These are phyloP conservation scores for Xylaria digitata DNA, from an alignment of 2,329 filamentous ascomycete species.

Conservation along the genomic window DNA sequence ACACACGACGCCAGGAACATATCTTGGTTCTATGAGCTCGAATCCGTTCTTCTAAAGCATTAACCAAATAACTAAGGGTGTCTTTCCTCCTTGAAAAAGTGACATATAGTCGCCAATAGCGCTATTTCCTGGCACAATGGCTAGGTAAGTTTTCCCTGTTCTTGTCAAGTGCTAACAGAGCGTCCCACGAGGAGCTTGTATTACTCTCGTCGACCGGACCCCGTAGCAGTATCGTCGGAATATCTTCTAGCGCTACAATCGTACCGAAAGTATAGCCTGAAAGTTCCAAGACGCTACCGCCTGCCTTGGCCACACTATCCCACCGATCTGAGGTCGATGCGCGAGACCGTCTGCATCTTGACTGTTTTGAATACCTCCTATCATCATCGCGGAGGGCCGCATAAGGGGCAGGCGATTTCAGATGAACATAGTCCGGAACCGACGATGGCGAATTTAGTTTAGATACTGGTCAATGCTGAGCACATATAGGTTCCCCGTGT, in stretches of 20 bases:
- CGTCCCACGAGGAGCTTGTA: not conserved
- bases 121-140: constrained; percentile 5
- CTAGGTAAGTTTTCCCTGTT: constrained; percentile 12
- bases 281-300: constrained; percentile 9
- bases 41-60: not conserved
- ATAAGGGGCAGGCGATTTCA: not conserved
- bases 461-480: constrained; percentile 14
- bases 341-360: not conserved
- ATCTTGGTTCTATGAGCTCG: not conserved
- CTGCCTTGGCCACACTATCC: not conserved
- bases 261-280: constrained; percentile 16
- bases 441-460: constrained; percentile 8
- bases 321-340: constrained; percentile 4
- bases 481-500: constrained; percentile 16
- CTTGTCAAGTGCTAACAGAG: constrained; percentile 4
- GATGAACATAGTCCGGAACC: constrained; percentile 18
- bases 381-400: not conserved
- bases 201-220: too few relatives aligned
- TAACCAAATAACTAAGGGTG: constrained; percentile 12
- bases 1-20: constrained; percentile 14
- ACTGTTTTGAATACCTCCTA: not conserved
- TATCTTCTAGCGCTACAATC: constrained; percentile 14
- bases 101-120: constrained; percentile 17
- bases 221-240: too few relatives aligned
- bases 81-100: constrained; percentile 9